Evolutionary conservation across 2,329 filamentous ascomycete species (phyloP).

Genomic region (Sporothrix globosa): DNA sequence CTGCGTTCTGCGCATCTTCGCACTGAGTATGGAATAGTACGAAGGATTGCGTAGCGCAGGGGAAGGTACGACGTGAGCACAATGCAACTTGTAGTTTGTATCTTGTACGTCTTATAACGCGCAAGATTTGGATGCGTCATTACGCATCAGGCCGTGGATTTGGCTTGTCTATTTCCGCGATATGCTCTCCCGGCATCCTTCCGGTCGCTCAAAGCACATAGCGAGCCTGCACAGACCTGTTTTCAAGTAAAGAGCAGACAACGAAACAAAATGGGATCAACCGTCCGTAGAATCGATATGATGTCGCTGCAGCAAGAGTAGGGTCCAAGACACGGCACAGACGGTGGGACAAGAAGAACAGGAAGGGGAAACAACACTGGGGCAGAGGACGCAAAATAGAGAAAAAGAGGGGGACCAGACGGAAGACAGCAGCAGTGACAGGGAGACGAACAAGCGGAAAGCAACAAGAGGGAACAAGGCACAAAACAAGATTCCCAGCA

Average conservation of each 20-base stretch:
- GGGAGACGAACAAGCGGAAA: not conserved
- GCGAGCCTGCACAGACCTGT: not conserved
- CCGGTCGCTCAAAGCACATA: not conserved
- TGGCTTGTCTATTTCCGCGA: not conserved
- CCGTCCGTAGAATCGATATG: slow-evolving; percentile 2
- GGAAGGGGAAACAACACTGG: not conserved
- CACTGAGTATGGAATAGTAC: not conserved
- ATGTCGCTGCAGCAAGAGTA: not conserved
- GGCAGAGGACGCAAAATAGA: not conserved
- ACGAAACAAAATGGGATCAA: not conserved
- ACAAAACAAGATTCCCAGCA: not conserved
- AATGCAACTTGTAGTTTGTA: not conserved
- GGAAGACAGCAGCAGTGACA: not conserved
- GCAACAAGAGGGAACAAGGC: not conserved
- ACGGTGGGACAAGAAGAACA: slow-evolving; percentile 6
- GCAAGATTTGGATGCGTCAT: not conserved
- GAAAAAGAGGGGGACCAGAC: slow-evolving; percentile 1
- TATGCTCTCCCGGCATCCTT: slow-evolving; percentile 10
- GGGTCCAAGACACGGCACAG: slow-evolving; percentile 21
- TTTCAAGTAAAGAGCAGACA: slow-evolving; percentile 17
- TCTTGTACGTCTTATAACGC: not conserved
- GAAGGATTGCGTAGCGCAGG: too few relatives aligned
- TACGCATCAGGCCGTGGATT: not conserved
- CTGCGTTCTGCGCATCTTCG: slow-evolving; percentile 7
- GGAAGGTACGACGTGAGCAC: slow-evolving; percentile 8